Evolutionary conservation across 306 rosid genomes (phyloP).

Genomic region (Quercus agrifolia): DNA sequence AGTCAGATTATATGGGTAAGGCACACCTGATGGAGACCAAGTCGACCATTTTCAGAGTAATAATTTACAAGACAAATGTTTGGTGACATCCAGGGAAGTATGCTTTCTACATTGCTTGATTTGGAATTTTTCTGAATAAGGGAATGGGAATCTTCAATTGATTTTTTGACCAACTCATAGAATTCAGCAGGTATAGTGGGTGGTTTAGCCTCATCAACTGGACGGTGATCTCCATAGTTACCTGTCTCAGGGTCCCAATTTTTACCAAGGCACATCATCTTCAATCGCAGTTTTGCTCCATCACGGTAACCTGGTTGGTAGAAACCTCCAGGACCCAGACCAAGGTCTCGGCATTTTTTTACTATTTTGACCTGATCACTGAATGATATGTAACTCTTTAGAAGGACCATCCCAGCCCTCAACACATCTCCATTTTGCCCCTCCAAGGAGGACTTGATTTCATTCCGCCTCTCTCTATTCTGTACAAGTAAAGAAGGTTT

Average conservation of each 20-base stretch:
- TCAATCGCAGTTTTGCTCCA: constrained; percentile 50
- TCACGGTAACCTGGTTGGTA: constrained; percentile 74
- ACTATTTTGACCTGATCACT: constrained; percentile 61
- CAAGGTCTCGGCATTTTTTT: constrained; percentile 46
- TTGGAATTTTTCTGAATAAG: constrained; percentile 15
- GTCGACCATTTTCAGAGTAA: constrained; percentile 52
- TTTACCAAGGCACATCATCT: constrained; percentile 90
- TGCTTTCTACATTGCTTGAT: constrained; percentile 1
- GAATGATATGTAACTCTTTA: constrained; percentile 39
- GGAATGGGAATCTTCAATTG: constrained; percentile 38
- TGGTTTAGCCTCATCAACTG: constrained; percentile 49
- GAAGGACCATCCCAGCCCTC: constrained; percentile 59
- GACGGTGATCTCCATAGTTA: constrained; percentile 40
- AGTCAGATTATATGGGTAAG: neutral
- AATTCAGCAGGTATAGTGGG: constrained; percentile 52
- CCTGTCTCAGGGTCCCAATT: constrained; percentile 74
- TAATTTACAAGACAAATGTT: constrained; percentile 73
- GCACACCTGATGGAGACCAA: constrained; percentile 82
- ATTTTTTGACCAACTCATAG: constrained; percentile 29
- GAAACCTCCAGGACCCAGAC: constrained; percentile 71
- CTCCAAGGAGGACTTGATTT: constrained; percentile 21
- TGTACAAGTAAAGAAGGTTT: constrained; percentile 25
- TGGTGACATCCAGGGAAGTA: constrained; percentile 44
- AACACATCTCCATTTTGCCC: neutral
- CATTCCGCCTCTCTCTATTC: constrained; percentile 51